A percentile compares a stretch with the other conserved stretches of the same genome.
phyloP scores from a whole-genome alignment of 176 grass and related monocot genomes.

The Ensete ventricosum region DNA sequence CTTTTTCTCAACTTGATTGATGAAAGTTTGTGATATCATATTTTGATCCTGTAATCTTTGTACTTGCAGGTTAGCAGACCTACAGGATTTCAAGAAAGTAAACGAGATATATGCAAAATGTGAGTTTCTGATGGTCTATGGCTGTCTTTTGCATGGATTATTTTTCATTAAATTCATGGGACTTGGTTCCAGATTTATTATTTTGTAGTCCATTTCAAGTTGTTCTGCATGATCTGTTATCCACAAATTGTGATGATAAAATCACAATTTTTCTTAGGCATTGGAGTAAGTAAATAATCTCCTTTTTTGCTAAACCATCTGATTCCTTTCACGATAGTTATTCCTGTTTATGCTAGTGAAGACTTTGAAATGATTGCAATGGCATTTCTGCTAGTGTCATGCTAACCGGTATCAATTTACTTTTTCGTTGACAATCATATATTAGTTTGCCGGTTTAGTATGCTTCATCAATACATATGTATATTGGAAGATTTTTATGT shows the following conservation, averaged over 20 bases:
- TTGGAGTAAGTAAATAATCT: background rate
- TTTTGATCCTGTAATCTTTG: constrained; percentile 1
- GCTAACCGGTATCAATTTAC: no score
- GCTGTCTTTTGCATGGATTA: background rate
- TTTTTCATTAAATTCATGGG: background rate
- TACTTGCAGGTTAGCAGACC: constrained; percentile 69
- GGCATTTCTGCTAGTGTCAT: no score
- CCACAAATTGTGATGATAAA: background rate
- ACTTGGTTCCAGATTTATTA: background rate
- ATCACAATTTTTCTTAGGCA: background rate
- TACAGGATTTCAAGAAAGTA: constrained; percentile 94
- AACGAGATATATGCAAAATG: constrained; percentile 93
- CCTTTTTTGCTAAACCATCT: background rate
- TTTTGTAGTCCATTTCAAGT: background rate
- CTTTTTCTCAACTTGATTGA: background rate
- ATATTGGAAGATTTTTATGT: background rate
- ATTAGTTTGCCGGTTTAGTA: background rate
- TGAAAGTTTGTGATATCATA: background rate
- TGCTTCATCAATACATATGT: background rate
- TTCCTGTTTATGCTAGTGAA: background rate
- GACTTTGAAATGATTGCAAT: background rate
- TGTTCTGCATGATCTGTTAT: background rate
- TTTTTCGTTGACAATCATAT: no score
- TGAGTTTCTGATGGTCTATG: constrained; percentile 21
- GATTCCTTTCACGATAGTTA: background rate